Conservation (phyloP, 2,329 filamentous ascomycete genomes). For the Tolypocladium capitatum region DNA sequence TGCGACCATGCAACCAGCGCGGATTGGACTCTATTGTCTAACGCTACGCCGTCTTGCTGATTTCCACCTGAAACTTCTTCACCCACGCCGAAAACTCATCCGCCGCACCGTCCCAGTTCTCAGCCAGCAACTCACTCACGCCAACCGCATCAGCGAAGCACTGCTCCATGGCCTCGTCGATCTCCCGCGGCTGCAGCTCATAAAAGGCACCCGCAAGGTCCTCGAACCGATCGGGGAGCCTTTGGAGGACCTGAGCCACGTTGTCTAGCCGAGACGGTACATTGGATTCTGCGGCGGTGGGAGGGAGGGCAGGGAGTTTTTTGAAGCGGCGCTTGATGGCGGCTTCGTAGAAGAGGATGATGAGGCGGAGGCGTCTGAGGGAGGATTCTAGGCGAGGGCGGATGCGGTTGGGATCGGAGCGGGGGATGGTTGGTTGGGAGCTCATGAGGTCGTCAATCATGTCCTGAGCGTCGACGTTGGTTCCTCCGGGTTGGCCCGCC, state of each 20-base stretch:
- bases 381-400: conserved; percentile 51
- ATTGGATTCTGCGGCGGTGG: conserved; percentile 14
- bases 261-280: conserved; percentile 37
- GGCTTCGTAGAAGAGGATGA: conserved; percentile 55
- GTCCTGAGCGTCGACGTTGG: conserved; percentile 32
- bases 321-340: conserved; percentile 57
- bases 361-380: conserved; percentile 52
- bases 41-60: conserved; percentile 15
- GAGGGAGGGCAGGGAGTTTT: conserved; percentile 33
- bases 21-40: background rate
- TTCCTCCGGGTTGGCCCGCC: conserved; percentile 27
- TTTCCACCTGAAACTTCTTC: conserved; percentile 39
- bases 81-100: conserved; percentile 75
- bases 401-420: conserved; percentile 49
- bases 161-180: conserved; percentile 43
- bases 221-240: conserved; percentile 54
- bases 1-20: background rate
- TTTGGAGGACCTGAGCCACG: conserved; percentile 40
- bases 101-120: conserved; percentile 48
- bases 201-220: conserved; percentile 64
- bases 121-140: conserved; percentile 40
- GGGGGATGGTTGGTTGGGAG: conserved; percentile 46
- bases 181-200: conserved; percentile 44
- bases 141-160: conserved; percentile 47
- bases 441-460: conserved; percentile 57